phyloP scores from a whole-genome alignment of 1,139 yeast genomes.

The Candida sp. region DNA sequence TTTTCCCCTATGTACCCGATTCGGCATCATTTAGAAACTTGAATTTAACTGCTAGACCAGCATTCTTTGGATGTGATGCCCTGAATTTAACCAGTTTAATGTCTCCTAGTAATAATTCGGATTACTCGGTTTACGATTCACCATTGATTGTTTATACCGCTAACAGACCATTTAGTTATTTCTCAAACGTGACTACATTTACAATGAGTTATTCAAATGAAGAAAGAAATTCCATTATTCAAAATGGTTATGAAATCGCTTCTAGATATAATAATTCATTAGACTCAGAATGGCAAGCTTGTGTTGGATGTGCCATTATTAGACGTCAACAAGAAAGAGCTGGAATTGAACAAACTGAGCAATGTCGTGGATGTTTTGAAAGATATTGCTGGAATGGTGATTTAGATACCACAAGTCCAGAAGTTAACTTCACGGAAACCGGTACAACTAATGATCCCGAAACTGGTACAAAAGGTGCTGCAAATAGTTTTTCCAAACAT shows the following conservation, averaged over 20 bases:
- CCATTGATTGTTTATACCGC: conserved; percentile 82
- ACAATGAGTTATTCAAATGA: conserved; percentile 57
- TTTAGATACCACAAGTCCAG: conserved; percentile 17
- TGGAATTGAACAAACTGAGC: conserved; percentile 59
- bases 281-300: conserved; percentile 70
- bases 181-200: conserved; percentile 72
- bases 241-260: conserved; percentile 79
- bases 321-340: conserved; percentile 79
- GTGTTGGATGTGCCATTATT: conserved; percentile 87
- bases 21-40: conserved; percentile 54
- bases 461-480: conserved; percentile 5
- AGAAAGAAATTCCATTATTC: conserved; percentile 59
- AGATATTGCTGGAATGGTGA: conserved; percentile 84
- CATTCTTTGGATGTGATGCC: conserved; percentile 86
- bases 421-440: conserved; percentile 41
- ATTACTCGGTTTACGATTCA: conserved; percentile 37
- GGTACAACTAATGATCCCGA: conserved; percentile 43
- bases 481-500: conserved; percentile 3
- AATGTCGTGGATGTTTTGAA: conserved; percentile 70
- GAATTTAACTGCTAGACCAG: conserved; percentile 64
- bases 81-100: conserved; percentile 54
- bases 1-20: conserved; percentile 90
- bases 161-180: conserved; percentile 65
- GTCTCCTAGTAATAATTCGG: conserved; percentile 20
- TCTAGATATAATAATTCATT: conserved; percentile 71